Base-by-base conservation (phyloP, 1,139 yeast species). In the Zygosaccharomyces sapae region DNA sequence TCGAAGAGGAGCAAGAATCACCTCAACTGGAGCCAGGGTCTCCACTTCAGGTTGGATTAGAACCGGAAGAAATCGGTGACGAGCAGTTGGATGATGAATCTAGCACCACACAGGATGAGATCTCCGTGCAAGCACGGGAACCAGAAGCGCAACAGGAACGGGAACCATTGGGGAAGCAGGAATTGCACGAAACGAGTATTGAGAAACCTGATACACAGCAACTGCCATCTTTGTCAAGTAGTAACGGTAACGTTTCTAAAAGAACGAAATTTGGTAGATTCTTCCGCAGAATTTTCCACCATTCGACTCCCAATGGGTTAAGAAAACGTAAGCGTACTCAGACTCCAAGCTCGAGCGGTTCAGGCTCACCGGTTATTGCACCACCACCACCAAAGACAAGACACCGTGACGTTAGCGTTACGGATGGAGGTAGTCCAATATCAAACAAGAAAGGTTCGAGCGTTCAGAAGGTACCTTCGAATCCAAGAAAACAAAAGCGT, bases 321-420 rank as follows among this genome's bases (percentile, higher is more conserved):
- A 38, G 41, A 33, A 38, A 38, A 29, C 41, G 41, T 25, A 38
- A 38, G 13, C 20, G 34, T 10, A 38, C 16, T 27, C 41, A 38
- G 12, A 38, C 34, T 38, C 25, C 41, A 10, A 38, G 19, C 4
- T 33, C 41, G 2, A 38, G 41, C 12, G 7, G 2, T 7, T 22
- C 25, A 9, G 10, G 41, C 8, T 38, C 41, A 4, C 41, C 41
- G 2, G 34, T 38, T 13, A n/a, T 38, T 12, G 41, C 35, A 8
- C 41, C 41, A 10, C 41, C 41, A n/a, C n/a, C n/a, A n/a, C n/a
- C 33, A 9, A 38, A 38, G 25, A 13, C 34, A 16, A 38, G 41
- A 18, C 41, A 38, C 16, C 34, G 41, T 27, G 7, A 12, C 8
- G 41, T 38, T 12, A 16, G 34, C 10, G 41, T 29, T 9, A 38